A percentile compares a stretch with the other conserved stretches of the same genome.
These are phyloP conservation scores for Mortierella sp. DNA, from an alignment of 371 early-diverging fungal genomes.

Conservation along the genomic window DNA sequence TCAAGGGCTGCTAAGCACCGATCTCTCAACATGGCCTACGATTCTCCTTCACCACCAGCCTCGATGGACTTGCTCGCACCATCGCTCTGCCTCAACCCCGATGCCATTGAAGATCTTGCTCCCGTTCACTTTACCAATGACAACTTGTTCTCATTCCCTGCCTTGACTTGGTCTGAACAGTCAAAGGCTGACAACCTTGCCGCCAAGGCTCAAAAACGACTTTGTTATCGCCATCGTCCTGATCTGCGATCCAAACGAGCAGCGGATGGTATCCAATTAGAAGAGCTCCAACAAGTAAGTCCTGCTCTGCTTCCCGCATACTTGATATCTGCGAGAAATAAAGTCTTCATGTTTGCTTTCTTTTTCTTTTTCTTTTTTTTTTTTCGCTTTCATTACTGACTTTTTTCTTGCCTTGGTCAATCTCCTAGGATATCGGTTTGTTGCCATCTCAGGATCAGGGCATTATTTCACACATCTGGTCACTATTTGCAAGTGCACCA, in stretches of 20 bases:
- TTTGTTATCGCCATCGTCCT: constrained; percentile 51
- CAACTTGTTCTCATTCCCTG: constrained; percentile 40
- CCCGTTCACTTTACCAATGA: constrained; percentile 38
- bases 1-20: background rate
- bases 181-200: constrained; percentile 16
- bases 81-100: constrained; percentile 46
- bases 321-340: background rate
- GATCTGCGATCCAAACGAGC: constrained; percentile 43
- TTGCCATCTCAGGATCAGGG: constrained; percentile 55
- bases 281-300: constrained; percentile 41
- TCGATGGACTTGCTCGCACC: constrained; percentile 37
- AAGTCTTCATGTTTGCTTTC: background rate
- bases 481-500: constrained; percentile 58
- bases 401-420: background rate
- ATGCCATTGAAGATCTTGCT: constrained; percentile 46
- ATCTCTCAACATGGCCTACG: constrained; percentile 26
- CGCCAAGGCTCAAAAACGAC: constrained; percentile 34
- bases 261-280: constrained; percentile 41
- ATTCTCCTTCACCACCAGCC: constrained; percentile 40
- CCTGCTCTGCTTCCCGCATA: background rate
- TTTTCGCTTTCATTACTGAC: background rate
- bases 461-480: constrained; percentile 63
- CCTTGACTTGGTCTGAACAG: constrained; percentile 48
- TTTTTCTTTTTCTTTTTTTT: background rate
- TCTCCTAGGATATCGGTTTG: constrained; percentile 34